A percentile compares a stretch with the other conserved stretches of the same genome.
Evolutionary conservation across 1,284 basidiomycete species (phyloP).

Genomic region (Gomphus bonarii): DNA sequence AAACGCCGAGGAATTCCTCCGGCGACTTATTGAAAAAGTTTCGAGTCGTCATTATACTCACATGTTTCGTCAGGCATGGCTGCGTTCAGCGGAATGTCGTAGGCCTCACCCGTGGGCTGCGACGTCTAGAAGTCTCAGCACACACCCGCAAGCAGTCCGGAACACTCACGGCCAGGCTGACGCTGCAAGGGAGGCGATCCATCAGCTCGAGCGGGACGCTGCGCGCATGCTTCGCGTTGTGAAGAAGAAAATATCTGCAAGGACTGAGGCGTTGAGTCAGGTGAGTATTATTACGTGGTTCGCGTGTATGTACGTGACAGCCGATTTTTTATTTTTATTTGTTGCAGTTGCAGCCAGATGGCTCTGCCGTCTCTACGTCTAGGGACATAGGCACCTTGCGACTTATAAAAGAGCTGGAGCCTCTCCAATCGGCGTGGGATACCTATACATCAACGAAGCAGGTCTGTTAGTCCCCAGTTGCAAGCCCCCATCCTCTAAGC

Average conservation of each 20-base stretch:
- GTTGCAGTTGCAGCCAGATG: neutral
- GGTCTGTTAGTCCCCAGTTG: conserved; percentile 23
- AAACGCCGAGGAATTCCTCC: too few relatives aligned
- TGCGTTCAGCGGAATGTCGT: neutral
- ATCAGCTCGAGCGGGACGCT: neutral
- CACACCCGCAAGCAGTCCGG: neutral
- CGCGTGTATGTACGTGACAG: neutral
- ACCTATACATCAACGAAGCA: conserved; percentile 33
- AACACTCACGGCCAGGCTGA: neutral
- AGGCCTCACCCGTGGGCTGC: neutral
- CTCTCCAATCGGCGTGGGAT: conserved; percentile 40
- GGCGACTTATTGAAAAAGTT: too few relatives aligned
- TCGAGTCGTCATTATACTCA: too few relatives aligned
- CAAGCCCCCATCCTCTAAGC: neutral
- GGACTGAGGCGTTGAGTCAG: conserved; percentile 1
- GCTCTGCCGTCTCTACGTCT: conserved; percentile 19
- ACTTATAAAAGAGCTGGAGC: conserved; percentile 41
- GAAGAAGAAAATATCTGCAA: neutral
- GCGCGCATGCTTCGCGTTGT: neutral
- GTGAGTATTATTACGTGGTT: neutral
- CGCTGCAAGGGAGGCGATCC: neutral
- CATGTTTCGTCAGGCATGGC: neutral
- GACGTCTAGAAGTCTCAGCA: neutral
- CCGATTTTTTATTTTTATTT: neutral
- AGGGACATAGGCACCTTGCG: conserved; percentile 35